Evolutionary conservation across 179 eudicot species (phyloP).

Genomic region (Nepenthes alata): DNA sequence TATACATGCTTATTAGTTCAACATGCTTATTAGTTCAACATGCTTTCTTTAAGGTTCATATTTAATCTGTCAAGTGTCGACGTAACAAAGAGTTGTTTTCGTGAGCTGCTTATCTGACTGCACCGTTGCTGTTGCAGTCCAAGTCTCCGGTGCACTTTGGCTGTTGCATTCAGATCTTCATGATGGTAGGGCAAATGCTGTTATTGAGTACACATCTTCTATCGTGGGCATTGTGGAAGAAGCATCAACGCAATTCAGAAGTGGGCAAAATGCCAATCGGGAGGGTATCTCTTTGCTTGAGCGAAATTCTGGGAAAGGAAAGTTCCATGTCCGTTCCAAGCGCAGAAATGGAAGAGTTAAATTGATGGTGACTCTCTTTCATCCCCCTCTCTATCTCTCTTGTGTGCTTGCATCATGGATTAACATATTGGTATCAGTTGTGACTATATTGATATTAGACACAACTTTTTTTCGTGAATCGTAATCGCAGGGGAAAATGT

Average conservation of each 20-base stretch:
- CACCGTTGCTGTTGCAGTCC: constrained; percentile 22
- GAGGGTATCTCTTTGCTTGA: constrained; percentile 22
- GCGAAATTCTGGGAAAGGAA: constrained; percentile 42
- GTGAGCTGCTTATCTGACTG: background rate
- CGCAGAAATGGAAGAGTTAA: constrained; percentile 92
- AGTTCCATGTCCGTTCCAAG: constrained; percentile 57
- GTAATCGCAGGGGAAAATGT: too few relatives aligned
- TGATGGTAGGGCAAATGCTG: constrained; percentile 28
- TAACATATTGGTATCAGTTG: too few relatives aligned
- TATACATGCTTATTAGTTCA: too few relatives aligned
- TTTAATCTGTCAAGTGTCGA: too few relatives aligned
- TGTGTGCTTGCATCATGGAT: background rate
- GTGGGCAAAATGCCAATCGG: constrained; percentile 22
- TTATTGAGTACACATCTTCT: constrained; percentile 50
- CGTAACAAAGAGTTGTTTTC: too few relatives aligned
- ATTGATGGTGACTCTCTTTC: constrained; percentile 45
- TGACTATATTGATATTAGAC: too few relatives aligned
- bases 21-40: too few relatives aligned
- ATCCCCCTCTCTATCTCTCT: background rate
- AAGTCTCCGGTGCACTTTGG: constrained; percentile 47
- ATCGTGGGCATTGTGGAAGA: constrained; percentile 41
- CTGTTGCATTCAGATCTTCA: constrained; percentile 49
- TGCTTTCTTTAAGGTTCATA: too few relatives aligned
- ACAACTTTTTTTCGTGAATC: too few relatives aligned
- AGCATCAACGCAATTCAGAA: constrained; percentile 12